A percentile compares a stretch with the other conserved stretches of the same genome.
Conservation (phyloP, 495 filamentous ascomycete species). For the Pyrenula aspistea region DNA sequence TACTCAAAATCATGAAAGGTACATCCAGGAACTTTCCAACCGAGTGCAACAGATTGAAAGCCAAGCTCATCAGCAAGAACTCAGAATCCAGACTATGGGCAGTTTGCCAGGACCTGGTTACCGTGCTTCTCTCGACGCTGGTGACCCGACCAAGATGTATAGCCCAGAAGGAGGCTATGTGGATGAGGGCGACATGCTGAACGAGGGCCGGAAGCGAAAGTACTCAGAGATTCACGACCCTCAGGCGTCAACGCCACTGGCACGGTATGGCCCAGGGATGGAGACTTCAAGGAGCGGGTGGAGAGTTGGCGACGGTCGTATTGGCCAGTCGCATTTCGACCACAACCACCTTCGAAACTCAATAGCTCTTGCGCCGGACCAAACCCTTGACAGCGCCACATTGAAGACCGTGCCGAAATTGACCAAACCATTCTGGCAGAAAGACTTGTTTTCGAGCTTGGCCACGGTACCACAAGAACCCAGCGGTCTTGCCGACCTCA, state of each 20-base stretch:
- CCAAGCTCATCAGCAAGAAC: constrained; percentile 21
- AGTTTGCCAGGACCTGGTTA: neutral
- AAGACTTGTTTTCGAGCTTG: neutral
- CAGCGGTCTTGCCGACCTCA: neutral
- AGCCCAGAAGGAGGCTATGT: neutral
- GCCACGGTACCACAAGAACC: neutral
- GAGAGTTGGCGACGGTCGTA: neutral
- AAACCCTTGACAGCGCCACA: neutral
- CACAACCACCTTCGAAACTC: neutral
- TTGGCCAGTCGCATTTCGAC: neutral
- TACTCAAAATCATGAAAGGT: constrained; percentile 34
- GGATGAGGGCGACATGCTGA: neutral
- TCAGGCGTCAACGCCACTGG: neutral
- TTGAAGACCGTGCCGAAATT: neutral
- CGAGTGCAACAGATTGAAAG: constrained; percentile 74
- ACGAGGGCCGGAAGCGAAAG: neutral
- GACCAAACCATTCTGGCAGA: neutral
- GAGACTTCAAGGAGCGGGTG: neutral
- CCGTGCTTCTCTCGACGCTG: neutral
- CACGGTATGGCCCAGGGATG: neutral
- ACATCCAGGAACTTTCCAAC: constrained; percentile 93
- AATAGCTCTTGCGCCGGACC: neutral
- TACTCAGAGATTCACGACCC: neutral
- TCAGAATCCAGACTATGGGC: constrained; percentile 15
- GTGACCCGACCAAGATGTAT: neutral